phyloP scores from a whole-genome alignment of 768 basidiomycete genomes.

The Tricholoma flavovirens region DNA sequence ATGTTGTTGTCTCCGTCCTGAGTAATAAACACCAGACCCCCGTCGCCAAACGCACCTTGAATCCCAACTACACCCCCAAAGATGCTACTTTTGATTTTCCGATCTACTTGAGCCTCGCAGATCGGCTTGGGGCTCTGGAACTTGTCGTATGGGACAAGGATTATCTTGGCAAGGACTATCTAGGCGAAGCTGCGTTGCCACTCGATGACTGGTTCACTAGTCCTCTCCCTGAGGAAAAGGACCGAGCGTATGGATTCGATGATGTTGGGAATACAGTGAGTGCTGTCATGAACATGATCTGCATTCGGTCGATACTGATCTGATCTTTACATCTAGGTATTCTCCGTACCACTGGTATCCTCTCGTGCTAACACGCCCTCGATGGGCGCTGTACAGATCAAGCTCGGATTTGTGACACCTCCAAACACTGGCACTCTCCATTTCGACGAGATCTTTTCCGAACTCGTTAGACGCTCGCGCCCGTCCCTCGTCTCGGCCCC shows the following conservation, averaged over 20 bases:
- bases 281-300: conserved; percentile 5
- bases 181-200: conserved; percentile 79
- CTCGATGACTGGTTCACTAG: conserved; percentile 75
- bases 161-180: conserved; percentile 83
- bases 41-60: conserved; percentile 64
- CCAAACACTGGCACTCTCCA: conserved; percentile 37
- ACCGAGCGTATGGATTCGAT: conserved; percentile 46
- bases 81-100: conserved; percentile 90
- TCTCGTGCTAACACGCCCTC: conserved; percentile 35
- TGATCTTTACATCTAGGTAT: conserved; percentile 6
- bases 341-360: conserved; percentile 31
- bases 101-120: conserved; percentile 70
- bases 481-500: conserved; percentile 71
- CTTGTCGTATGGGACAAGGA: conserved; percentile 95
- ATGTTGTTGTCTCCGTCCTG: conserved; percentile 49
- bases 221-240: conserved; percentile 22
- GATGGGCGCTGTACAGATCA: conserved; percentile 37
- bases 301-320: not conserved
- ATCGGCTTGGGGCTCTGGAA: conserved; percentile 70
- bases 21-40: conserved; percentile 64
- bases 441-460: conserved; percentile 55
- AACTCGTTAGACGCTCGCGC: conserved; percentile 58
- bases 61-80: conserved; percentile 58
- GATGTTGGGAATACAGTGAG: conserved; percentile 66
- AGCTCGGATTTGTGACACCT: conserved; percentile 43